These are phyloP conservation scores for Pseudocercospora fijiensis DNA, from an alignment of 2,329 filamentous ascomycete genomes.

Conservation along the genomic window DNA sequence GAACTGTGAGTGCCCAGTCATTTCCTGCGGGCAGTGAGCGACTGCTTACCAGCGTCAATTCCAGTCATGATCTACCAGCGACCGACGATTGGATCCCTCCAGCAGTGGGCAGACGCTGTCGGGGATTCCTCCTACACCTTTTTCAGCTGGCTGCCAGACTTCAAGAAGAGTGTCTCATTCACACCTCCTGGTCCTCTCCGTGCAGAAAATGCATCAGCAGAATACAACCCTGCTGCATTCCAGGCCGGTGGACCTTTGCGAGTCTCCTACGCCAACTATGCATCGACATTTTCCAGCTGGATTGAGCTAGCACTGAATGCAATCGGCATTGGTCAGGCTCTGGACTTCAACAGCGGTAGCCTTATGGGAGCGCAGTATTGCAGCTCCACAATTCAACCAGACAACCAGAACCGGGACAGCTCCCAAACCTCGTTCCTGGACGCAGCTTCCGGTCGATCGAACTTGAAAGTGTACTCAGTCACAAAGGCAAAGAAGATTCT, in stretches of 20 bases:
- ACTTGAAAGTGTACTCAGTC: conserved; percentile 37
- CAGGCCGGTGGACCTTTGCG: conserved; percentile 35
- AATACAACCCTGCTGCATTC: conserved; percentile 21
- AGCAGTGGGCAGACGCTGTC: conserved; percentile 37
- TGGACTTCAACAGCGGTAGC: conserved; percentile 22
- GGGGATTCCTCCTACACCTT: conserved; percentile 38
- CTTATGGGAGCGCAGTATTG: conserved; percentile 23
- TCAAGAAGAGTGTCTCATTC: conserved; percentile 29
- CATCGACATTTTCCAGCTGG: conserved; percentile 20
- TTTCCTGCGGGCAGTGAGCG: not conserved
- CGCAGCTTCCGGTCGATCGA: conserved; percentile 26
- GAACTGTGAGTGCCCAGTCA: conserved; percentile 13
- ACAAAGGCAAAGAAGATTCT: conserved; percentile 32
- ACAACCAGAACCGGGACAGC: conserved; percentile 23
- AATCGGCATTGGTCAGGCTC: conserved; percentile 16
- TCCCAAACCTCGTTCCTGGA: conserved; percentile 35
- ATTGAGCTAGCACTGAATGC: conserved; percentile 14
- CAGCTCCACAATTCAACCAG: conserved; percentile 20
- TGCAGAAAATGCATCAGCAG: conserved; percentile 16
- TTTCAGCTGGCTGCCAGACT: conserved; percentile 33
- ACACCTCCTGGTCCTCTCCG: conserved; percentile 21
- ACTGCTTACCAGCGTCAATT: not conserved
- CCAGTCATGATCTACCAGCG: conserved; percentile 24
- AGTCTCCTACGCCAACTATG: conserved; percentile 35
- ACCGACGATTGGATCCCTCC: conserved; percentile 11